phyloP scores from a whole-genome alignment of 768 basidiomycete species.

The Neoboletus subvelutipes region DNA sequence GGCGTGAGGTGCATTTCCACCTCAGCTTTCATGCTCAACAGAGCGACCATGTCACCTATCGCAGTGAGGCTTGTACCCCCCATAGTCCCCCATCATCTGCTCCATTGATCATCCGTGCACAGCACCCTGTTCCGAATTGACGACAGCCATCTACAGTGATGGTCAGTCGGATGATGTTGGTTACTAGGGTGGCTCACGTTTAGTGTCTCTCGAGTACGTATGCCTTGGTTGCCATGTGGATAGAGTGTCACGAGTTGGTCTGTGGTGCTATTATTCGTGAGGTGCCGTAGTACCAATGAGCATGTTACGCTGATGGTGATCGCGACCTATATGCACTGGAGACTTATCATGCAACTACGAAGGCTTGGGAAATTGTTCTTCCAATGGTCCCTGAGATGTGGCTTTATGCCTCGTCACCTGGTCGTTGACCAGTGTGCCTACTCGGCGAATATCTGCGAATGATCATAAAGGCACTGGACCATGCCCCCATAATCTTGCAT shows the following conservation, averaged over 20 bases:
- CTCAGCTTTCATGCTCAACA: not conserved
- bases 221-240: not conserved
- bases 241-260: not conserved
- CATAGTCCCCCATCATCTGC: not conserved
- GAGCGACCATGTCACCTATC: not conserved
- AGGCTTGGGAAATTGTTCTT: no score
- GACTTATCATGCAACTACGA: not conserved
- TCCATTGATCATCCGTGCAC: slow-evolving; percentile 2
- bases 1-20: not conserved
- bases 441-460: not conserved
- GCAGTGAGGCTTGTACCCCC: no score
- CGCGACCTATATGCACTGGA: not conserved
- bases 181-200: slow-evolving; percentile 10
- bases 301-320: not conserved
- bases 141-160: not conserved
- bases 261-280: not conserved
- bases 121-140: slow-evolving; percentile 3
- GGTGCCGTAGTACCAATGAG: not conserved
- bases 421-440: not conserved
- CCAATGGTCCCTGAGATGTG: not conserved
- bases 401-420: not conserved
- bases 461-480: no score
- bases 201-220: not conserved
- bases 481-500: not conserved
- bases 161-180: slow-evolving; percentile 6